Evolutionary conservation across 495 filamentous ascomycete genomes (phyloP).

Genomic region (Hypoxylon trugodes): DNA sequence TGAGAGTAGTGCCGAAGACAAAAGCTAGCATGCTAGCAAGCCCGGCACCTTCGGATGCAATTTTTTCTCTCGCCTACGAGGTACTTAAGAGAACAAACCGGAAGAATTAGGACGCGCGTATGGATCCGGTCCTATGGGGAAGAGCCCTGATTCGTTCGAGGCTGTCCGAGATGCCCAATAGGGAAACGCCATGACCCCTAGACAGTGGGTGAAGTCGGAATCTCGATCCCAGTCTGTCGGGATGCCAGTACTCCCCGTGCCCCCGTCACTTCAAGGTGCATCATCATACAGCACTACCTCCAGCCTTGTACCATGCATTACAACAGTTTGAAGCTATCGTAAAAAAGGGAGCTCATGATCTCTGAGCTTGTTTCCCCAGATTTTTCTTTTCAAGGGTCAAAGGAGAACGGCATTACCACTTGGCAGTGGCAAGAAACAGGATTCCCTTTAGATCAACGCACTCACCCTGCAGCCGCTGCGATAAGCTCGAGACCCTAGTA

Average conservation of each 20-base stretch:
- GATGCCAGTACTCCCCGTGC: slow-evolving; percentile 5
- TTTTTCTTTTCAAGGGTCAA: slow-evolving; percentile 5
- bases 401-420: slow-evolving; percentile 27
- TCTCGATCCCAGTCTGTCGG: slow-evolving; percentile 39
- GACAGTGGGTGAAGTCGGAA: slow-evolving; percentile 37
- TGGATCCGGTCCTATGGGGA: slow-evolving; percentile 3
- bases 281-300: slow-evolving; percentile 18
- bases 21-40: background rate
- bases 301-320: slow-evolving; percentile 1
- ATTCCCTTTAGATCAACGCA: background rate
- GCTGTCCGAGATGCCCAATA: slow-evolving; percentile 27
- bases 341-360: slow-evolving; percentile 22
- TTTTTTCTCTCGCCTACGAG: slow-evolving; percentile 13
- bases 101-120: slow-evolving; percentile 32
- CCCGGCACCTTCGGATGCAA: slow-evolving; percentile 31
- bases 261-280: slow-evolving; percentile 8
- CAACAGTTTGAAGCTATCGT: slow-evolving; percentile 22
- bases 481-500: slow-evolving; percentile 2
- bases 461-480: background rate
- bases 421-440: slow-evolving; percentile 32
- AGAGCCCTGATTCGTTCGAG: slow-evolving; percentile 17
- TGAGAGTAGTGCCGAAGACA: slow-evolving; percentile 17
- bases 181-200: slow-evolving; percentile 17
- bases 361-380: slow-evolving; percentile 30
- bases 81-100: slow-evolving; percentile 32